Conservation (phyloP, 768 basidiomycete genomes). For the Guyanaporus albipodus region DNA sequence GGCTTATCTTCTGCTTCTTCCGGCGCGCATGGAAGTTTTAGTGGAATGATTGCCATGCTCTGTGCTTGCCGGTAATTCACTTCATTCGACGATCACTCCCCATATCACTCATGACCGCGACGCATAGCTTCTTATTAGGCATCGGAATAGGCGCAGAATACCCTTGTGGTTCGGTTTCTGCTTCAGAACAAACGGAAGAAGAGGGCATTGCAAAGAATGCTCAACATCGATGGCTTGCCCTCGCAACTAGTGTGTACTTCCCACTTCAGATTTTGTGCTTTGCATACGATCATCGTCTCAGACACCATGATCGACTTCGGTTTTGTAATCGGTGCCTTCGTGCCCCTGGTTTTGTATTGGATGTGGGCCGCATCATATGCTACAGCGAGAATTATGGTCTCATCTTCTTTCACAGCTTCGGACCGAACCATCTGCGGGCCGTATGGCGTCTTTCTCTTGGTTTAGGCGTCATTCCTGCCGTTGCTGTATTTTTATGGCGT, state of each 20-base stretch:
- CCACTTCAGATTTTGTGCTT: not conserved
- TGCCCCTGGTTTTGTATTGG: slow-evolving; percentile 84
- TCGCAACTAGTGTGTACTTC: slow-evolving; percentile 72
- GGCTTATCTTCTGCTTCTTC: slow-evolving; percentile 77
- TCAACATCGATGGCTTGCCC: slow-evolving; percentile 82
- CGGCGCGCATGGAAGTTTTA: slow-evolving; percentile 68
- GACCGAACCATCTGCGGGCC: slow-evolving; percentile 72
- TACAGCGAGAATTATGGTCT: not conserved
- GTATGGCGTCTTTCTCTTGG: slow-evolving; percentile 88
- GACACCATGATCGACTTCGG: slow-evolving; percentile 85
- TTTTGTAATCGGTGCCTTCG: slow-evolving; percentile 75
- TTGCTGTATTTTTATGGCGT: slow-evolving; percentile 84
- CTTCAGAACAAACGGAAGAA: slow-evolving; percentile 88
- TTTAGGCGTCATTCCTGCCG: slow-evolving; percentile 76
- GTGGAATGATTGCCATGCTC: slow-evolving; percentile 74
- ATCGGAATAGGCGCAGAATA: slow-evolving; percentile 89
- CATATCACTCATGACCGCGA: not conserved
- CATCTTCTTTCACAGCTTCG: slow-evolving; percentile 47
- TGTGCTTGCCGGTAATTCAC: slow-evolving; percentile 62
- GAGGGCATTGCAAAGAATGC: slow-evolving; percentile 69
- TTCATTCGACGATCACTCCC: not conserved
- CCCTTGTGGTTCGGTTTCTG: slow-evolving; percentile 86
- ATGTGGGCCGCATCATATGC: slow-evolving; percentile 49
- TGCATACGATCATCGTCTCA: slow-evolving; percentile 22
- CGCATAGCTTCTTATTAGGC: slow-evolving; percentile 73